Percentiles rank a stretch among this genome's conserved stretches.
These are phyloP conservation scores for Phytophthora lateralis DNA, from an alignment of 352 stramenopile genomes.

Conservation along the genomic window DNA sequence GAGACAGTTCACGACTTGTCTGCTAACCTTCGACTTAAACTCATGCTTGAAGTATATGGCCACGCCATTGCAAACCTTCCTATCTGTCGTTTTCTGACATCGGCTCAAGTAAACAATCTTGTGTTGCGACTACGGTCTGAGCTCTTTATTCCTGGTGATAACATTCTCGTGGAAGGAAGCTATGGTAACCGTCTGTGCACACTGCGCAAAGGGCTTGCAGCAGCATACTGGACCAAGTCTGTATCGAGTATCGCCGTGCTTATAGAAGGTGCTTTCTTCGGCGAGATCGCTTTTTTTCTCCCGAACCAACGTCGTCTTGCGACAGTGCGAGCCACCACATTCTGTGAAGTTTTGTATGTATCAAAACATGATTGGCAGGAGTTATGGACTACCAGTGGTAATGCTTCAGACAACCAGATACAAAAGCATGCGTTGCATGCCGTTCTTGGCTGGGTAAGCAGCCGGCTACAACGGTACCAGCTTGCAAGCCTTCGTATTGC, in stretches of 20 bases:
- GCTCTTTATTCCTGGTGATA: slow-evolving; percentile 44
- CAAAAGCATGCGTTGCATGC: slow-evolving; percentile 62
- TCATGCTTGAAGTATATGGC: slow-evolving; percentile 78
- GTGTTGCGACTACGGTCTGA: slow-evolving; percentile 59
- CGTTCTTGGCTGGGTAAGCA: slow-evolving; percentile 66
- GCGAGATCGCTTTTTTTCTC: slow-evolving; percentile 74
- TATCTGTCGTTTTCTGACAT: slow-evolving; percentile 54
- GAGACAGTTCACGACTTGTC: slow-evolving; percentile 64
- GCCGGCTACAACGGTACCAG: slow-evolving; percentile 52
- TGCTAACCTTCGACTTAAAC: slow-evolving; percentile 57
- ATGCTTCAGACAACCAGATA: slow-evolving; percentile 46
- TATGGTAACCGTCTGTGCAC: slow-evolving; percentile 61
- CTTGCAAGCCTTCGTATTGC: slow-evolving; percentile 42
- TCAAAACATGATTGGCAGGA: slow-evolving; percentile 66
- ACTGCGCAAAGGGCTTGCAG: slow-evolving; percentile 58
- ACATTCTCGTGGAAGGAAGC: slow-evolving; percentile 38
- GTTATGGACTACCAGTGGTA: slow-evolving; percentile 45
- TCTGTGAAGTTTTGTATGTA: slow-evolving; percentile 66
- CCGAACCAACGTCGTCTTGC: slow-evolving; percentile 60
- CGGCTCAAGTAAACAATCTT: slow-evolving; percentile 56
- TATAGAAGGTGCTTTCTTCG: slow-evolving; percentile 47
- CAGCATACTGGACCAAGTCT: slow-evolving; percentile 39
- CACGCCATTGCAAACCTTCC: slow-evolving; percentile 46
- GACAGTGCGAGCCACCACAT: slow-evolving; percentile 60
- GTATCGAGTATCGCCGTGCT: slow-evolving; percentile 16